Evolutionary conservation across 2,329 filamentous ascomycete species (phyloP).

Genomic region (Delphinella strobiligena): DNA sequence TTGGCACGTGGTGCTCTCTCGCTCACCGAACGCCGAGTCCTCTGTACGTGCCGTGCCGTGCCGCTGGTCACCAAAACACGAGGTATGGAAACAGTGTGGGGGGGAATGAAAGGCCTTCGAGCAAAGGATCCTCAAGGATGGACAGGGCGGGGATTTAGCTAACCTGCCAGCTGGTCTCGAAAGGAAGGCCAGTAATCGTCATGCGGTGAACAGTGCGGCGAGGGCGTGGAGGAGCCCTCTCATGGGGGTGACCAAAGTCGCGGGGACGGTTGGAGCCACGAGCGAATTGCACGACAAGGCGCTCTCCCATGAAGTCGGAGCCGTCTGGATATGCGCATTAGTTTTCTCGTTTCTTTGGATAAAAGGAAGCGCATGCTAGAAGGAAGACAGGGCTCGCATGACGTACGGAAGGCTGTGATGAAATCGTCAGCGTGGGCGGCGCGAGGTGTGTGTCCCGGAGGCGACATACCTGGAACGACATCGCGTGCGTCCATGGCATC

Average conservation of each 20-base stretch:
- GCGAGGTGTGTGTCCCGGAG: slow-evolving; percentile 13
- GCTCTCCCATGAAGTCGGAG: slow-evolving; percentile 94
- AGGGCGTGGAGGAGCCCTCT: slow-evolving; percentile 60
- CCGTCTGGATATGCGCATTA: slow-evolving; percentile 54
- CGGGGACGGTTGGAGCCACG: slow-evolving; percentile 63
- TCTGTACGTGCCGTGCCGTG: too few species aligned
- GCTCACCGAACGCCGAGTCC: too few species aligned
- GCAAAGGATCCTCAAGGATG: background rate
- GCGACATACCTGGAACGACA: slow-evolving; percentile 80
- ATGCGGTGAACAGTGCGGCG: slow-evolving; percentile 92
- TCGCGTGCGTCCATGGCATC: slow-evolving; percentile 96
- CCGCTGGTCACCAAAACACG: too few species aligned
- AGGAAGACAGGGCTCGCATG: slow-evolving; percentile 1
- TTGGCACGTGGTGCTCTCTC: too few species aligned
- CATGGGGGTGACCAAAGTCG: slow-evolving; percentile 22
- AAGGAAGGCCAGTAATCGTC: slow-evolving; percentile 92
- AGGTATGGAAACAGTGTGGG: too few species aligned
- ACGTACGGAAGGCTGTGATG: slow-evolving; percentile 49
- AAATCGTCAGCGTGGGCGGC: slow-evolving; percentile 6
- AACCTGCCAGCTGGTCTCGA: slow-evolving; percentile 99
- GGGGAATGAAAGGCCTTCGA: background rate
- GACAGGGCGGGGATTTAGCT: slow-evolving; percentile 40
- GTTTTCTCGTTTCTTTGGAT: too few species aligned
- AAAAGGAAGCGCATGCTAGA: background rate
- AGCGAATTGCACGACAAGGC: slow-evolving; percentile 95